Base-by-base conservation (phyloP, 1,284 basidiomycete species). In the Apiotrichum sp. region DNA sequence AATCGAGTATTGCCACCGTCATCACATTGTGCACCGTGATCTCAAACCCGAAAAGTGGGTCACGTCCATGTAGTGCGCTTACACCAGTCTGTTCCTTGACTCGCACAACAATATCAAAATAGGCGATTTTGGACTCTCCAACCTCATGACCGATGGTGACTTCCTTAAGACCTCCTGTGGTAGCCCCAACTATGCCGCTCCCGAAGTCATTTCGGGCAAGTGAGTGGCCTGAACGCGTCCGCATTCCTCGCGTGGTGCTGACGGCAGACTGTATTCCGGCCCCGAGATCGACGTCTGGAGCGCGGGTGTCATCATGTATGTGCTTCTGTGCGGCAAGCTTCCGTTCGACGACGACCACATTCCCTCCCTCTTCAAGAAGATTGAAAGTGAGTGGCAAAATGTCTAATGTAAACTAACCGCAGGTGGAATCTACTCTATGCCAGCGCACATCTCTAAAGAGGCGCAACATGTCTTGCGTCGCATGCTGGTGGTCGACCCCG, bases 251-350 rank as follows among this genome's bases (percentile, higher is more conserved):
- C 32, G 53, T 65, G 22, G 52, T 48, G 3, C 22, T 47, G 45
- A 48, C 16, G 9, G 8, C 58, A 79, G 78, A 57, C 80, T 93
- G 7, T 97, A 97, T 71, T 91, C 90, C 1, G 93, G 93, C 0
- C 92, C 93, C 0, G 93, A 95, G 74, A 93, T 96, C 66, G 93
- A 97, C 67, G 91, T 96, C n/a, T 97, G 93, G 93, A 91, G 88
- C 66, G 89, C 89, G 56, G 93, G 93, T 0, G 92, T 96, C 36
- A 96, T 97, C 66, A 82, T 97, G 55, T 96, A 92, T 77, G 93
- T 96, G 50, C 90, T 97, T 85, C 81, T 97, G 6, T 93, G 88
- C 68, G 93, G 93, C 10, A 80, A 88, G 50, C 80, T 96, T 42
- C 93, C 93, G 1, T 96, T 97, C 71, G 93, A 96, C 78, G 93